Base-by-base conservation (phyloP, 768 basidiomycete genomes). In the Sarcodon sp. region DNA sequence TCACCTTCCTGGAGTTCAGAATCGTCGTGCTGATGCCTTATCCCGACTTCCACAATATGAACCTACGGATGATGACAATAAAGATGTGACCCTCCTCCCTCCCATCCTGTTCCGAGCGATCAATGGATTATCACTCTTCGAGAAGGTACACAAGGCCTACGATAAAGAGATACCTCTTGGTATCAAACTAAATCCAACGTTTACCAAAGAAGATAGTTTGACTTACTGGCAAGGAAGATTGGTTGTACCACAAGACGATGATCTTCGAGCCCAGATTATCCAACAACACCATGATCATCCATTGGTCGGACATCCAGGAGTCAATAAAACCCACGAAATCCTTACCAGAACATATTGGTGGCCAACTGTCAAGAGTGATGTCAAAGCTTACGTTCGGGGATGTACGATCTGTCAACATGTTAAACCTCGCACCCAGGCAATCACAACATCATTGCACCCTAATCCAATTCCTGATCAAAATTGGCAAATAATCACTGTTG, bases 311-410 rank as follows among this genome's bases (percentile, higher is more conserved):
- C 21, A 27, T 27, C 21, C 21, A 27, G 21, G 21, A 27, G 21
- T 27, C 4, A 27, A 27, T 27, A 4, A 4, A 27, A 27, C 21
- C 3, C 21, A 27, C 21, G 21, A 2, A 3, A 27, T 27, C 21
- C 64, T 16, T 35, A 18, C 7, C 46, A 55, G 10, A 41, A 64
- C 16, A n/a, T 64, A 51, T 52, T 57, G 46, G 48, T 67, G 60
- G 61, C 60, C 56, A 8, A 36, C 43, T 2, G 53, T 62, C 18
- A 35, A 44, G 32, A 15, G 27, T 7, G 57, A 55, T 47, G 51
- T 66, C 27, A 35, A 53, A 5, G 39, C 51, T 8, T 69, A 66
- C 50, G 55, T 67, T 27, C 16, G 35, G 5, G 44, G 53, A 7
- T 66, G 66, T 50, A 48, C 55, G 3, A 44, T 47, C 1, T 65